phyloP scores from a whole-genome alignment of 441 rosid genomes.

The Euphorbia corollata region DNA sequence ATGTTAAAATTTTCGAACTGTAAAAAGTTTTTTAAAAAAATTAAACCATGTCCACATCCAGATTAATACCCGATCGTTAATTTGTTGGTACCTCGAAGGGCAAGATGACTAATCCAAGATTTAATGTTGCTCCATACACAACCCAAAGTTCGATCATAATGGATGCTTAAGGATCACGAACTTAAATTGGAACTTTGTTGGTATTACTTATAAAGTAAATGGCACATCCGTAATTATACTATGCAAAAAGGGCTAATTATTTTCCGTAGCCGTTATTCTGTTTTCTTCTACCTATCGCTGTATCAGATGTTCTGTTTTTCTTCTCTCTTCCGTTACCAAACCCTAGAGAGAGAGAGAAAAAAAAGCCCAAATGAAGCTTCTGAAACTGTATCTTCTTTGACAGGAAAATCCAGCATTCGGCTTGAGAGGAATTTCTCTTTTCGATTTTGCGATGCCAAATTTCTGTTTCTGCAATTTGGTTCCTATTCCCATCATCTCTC shows the following conservation, averaged over 20 bases:
- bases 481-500: not conserved
- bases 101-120: too few species aligned
- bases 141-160: too few species aligned
- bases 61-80: too few species aligned
- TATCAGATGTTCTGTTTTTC: constrained; percentile 21
- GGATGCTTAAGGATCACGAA: too few species aligned
- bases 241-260: constrained; percentile 1
- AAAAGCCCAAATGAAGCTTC: not conserved
- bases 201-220: not conserved
- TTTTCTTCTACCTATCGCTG: constrained; percentile 17
- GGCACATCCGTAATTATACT: not conserved
- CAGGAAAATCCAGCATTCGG: not conserved
- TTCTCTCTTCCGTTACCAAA: constrained; percentile 15
- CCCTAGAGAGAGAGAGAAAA: constrained; percentile 21
- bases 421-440: not conserved
- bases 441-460: constrained; percentile 1
- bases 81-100: too few species aligned
- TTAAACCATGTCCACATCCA: too few species aligned
- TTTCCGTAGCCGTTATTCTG: constrained; percentile 18
- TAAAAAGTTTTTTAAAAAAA: too few species aligned
- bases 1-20: too few species aligned
- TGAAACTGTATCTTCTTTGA: not conserved
- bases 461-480: not conserved
- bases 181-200: too few species aligned
- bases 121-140: too few species aligned